phyloP scores from a whole-genome alignment of 2,329 filamentous ascomycete species.

The Colletotrichum plurivorum region DNA sequence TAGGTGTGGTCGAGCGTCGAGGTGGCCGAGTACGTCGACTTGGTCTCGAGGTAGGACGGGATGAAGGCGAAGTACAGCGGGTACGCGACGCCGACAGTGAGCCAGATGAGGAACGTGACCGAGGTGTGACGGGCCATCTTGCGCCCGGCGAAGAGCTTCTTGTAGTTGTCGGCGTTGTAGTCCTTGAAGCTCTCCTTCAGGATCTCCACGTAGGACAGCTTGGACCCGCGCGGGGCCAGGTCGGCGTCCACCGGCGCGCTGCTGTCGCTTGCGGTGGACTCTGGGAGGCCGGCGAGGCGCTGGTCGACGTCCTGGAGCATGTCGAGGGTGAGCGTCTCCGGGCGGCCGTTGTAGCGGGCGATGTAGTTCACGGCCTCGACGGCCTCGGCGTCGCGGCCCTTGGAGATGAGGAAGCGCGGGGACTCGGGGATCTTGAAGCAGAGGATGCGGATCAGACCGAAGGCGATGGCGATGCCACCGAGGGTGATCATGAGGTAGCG shows the following conservation, averaged over 20 bases:
- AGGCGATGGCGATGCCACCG: slow-evolving; percentile 58
- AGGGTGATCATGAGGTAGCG: slow-evolving; percentile 62
- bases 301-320: slow-evolving; percentile 48
- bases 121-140: slow-evolving; percentile 52
- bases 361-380: slow-evolving; percentile 63
- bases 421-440: slow-evolving; percentile 64
- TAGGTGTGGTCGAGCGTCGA: slow-evolving; percentile 49
- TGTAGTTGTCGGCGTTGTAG: slow-evolving; percentile 47
- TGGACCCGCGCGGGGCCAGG: slow-evolving; percentile 23
- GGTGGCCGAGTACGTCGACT: slow-evolving; percentile 46
- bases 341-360: slow-evolving; percentile 54
- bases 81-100: slow-evolving; percentile 62
- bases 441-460: slow-evolving; percentile 61
- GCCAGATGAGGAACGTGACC: slow-evolving; percentile 58
- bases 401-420: slow-evolving; percentile 61
- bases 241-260: slow-evolving; percentile 17
- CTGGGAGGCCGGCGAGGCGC: slow-evolving; percentile 2
- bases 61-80: slow-evolving; percentile 63
- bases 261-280: slow-evolving; percentile 36
- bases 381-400: slow-evolving; percentile 61
- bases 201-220: slow-evolving; percentile 44
- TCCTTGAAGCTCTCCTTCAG: slow-evolving; percentile 42
- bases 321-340: slow-evolving; percentile 53
- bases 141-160: slow-evolving; percentile 48
- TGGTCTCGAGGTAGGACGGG: slow-evolving; percentile 59